phyloP scores from a whole-genome alignment of 805 yeast species.

The Candida yuanshanica region DNA sequence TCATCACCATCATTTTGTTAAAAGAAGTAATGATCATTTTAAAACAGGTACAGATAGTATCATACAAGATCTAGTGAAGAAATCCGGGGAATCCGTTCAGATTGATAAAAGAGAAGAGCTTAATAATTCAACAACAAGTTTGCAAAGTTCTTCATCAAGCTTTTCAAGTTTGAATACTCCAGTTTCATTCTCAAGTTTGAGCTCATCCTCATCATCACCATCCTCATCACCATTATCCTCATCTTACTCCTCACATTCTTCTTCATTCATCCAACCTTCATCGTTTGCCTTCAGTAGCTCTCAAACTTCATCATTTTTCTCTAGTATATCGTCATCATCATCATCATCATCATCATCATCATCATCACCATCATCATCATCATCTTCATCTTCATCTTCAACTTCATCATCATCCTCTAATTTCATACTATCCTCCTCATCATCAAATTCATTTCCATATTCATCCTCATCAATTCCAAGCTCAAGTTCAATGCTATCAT shows the following conservation, averaged over 20 bases:
- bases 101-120: not conserved
- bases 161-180: no score
- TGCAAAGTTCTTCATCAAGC: no score
- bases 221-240: no score
- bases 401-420: not conserved
- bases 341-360: constrained; percentile 1
- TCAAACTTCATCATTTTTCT: constrained; percentile 3
- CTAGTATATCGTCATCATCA: constrained; percentile 1
- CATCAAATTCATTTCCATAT: not conserved
- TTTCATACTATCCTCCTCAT: not conserved
- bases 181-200: no score
- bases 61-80: not conserved
- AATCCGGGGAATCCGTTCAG: not conserved
- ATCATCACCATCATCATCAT: constrained; percentile 6
- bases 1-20: not conserved
- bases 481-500: constrained; percentile 2
- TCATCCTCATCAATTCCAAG: not conserved
- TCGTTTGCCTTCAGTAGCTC: not conserved
- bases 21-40: not conserved
- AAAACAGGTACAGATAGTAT: not conserved
- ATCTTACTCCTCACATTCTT: not conserved
- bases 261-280: not conserved
- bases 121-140: not conserved
- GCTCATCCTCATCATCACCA: no score
- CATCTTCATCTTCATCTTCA: not conserved